Conservation (phyloP, 164 flowering plant species). For the Vitis riparia region DNA sequence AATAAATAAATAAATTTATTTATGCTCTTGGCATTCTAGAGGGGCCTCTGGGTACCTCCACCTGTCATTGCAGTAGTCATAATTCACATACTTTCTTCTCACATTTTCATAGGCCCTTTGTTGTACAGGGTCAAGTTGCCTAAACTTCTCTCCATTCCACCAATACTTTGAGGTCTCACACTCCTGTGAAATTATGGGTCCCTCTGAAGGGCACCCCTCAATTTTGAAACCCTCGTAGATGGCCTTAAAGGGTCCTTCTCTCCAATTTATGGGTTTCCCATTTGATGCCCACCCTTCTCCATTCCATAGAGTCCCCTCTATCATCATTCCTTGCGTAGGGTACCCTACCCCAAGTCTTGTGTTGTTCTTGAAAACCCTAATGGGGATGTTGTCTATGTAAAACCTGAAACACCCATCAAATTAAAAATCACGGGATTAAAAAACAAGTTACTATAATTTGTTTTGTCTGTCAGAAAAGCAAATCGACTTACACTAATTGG, state of each 20-base stretch:
- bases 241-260: conserved; percentile 48
- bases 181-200: neutral
- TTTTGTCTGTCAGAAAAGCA: no score
- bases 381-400: conserved; percentile 54
- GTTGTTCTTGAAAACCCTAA: conserved; percentile 56
- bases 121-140: neutral
- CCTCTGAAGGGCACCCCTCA: conserved; percentile 29
- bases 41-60: neutral
- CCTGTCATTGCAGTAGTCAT: conserved; percentile 13
- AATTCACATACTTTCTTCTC: conserved; percentile 1
- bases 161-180: conserved; percentile 25
- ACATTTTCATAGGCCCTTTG: conserved; percentile 3
- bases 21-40: conserved; percentile 1
- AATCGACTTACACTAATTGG: conserved; percentile 46
- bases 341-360: conserved; percentile 36
- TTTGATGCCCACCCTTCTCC: conserved; percentile 64
- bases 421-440: neutral
- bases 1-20: no score
- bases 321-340: conserved; percentile 50
- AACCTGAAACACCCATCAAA: conserved; percentile 31
- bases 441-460: no score
- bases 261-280: conserved; percentile 50
- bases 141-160: conserved; percentile 26
- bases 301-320: conserved; percentile 55
- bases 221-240: conserved; percentile 35